These are phyloP conservation scores for Penicillium concentricum DNA, from an alignment of 2,329 filamentous ascomycete genomes.

Conservation along the genomic window DNA sequence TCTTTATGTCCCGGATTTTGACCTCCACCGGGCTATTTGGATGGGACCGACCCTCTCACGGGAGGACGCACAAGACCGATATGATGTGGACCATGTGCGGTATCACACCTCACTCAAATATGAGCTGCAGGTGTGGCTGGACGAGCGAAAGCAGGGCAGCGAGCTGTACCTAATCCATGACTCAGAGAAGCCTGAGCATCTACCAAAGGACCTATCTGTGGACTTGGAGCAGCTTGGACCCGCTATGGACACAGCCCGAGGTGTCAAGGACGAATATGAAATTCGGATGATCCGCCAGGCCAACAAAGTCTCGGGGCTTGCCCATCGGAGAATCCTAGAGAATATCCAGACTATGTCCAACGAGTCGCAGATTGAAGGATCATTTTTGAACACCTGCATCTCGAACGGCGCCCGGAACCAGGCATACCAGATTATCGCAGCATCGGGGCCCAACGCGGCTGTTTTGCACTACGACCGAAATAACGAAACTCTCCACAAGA, in stretches of 20 bases:
- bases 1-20: slow-evolving; percentile 71
- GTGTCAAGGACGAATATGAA: slow-evolving; percentile 73
- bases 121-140: slow-evolving; percentile 49
- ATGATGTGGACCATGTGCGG: slow-evolving; percentile 70
- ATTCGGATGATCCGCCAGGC: slow-evolving; percentile 70
- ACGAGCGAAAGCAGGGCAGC: slow-evolving; percentile 22
- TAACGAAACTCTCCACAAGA: slow-evolving; percentile 65
- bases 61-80: slow-evolving; percentile 60
- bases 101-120: slow-evolving; percentile 52
- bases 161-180: slow-evolving; percentile 41
- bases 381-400: slow-evolving; percentile 75
- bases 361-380: slow-evolving; percentile 78
- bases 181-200: slow-evolving; percentile 32
- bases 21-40: slow-evolving; percentile 50
- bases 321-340: slow-evolving; percentile 63
- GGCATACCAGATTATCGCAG: slow-evolving; percentile 85
- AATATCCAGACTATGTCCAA: slow-evolving; percentile 65
- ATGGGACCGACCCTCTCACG: slow-evolving; percentile 42
- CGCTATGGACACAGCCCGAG: slow-evolving; percentile 67
- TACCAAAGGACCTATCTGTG: slow-evolving; percentile 21
- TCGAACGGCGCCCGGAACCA: slow-evolving; percentile 74
- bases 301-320: slow-evolving; percentile 67
- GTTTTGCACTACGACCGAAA: slow-evolving; percentile 88
- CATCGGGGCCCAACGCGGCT: slow-evolving; percentile 73
- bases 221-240: slow-evolving; percentile 32